A percentile compares a stretch with the other conserved stretches of the same genome.
Conservation (phyloP, 495 filamentous ascomycete genomes). For the Neurospora sp. region DNA sequence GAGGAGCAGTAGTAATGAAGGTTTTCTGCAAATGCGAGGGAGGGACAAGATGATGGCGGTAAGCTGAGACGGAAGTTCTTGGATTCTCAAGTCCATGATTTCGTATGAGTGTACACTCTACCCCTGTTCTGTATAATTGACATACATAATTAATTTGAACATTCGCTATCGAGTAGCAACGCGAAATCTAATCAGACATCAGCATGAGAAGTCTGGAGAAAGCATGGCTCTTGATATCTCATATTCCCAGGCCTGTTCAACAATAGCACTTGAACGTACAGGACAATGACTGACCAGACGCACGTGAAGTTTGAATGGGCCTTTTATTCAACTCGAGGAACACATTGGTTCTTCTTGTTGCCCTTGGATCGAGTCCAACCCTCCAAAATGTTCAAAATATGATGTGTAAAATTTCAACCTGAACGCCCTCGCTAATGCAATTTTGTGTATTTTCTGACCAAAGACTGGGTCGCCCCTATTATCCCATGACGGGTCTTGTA, state of each 20-base stretch:
- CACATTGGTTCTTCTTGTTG: neutral
- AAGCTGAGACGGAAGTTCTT: neutral
- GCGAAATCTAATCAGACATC: neutral
- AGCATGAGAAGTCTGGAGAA: neutral
- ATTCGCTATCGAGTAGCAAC: neutral
- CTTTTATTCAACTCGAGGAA: neutral
- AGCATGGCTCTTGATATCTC: neutral
- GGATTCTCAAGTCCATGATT: neutral
- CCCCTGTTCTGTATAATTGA: neutral
- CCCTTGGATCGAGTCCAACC: neutral
- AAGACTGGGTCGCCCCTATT: neutral
- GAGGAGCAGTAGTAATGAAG: neutral
- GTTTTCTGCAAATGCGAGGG: neutral
- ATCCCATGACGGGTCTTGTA: neutral
- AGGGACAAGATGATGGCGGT: neutral
- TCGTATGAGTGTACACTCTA: neutral
- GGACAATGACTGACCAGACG: neutral
- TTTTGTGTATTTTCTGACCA: conserved; percentile 5
- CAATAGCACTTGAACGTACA: neutral
- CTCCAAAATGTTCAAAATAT: neutral
- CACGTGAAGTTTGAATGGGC: neutral
- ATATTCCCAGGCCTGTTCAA: neutral
- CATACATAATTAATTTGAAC: neutral
- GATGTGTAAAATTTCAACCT: conserved; percentile 2
- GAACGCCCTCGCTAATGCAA: conserved; percentile 26